Evolutionary conservation across 768 basidiomycete species (phyloP), one percentile per base, ranked within the genome.

Genomic region (Tylopilus plumbeoviolaceoides): DNA sequence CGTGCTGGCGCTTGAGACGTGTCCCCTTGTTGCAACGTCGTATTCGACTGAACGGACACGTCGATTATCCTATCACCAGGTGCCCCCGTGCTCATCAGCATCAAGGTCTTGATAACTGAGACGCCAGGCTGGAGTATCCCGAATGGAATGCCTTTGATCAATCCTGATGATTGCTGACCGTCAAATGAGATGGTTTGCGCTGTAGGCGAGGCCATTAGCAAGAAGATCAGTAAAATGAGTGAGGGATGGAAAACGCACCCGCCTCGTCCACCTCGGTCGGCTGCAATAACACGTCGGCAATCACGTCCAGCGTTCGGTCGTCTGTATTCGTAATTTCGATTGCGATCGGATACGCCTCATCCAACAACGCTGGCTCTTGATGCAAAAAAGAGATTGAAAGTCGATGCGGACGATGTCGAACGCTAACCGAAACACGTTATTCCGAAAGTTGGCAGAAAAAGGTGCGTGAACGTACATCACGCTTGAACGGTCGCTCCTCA

Each of bases 1-100:
- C 15, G 40, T 17, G 48, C 5, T 55, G 39, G 36, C 50, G 60
- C 46, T 1, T 59, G 30, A 7, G 51, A 7, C 3, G 31, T 1
- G 8, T 6, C 38, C 21, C 3, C 18, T 5, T 18, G 15, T 7
- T 12, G 39, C 25, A 38, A 35, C 7, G 44, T 49, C 23, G 78
- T 63, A 21, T 73, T 74, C 9, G 90, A 85, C 50, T 85, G 86
- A 33, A 95, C 72, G 0, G 91, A 93, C 33, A 95, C 73, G 63
- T 97, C 94, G 49, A 97, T 68, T 40, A 83, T 76, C 41, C 92
- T 80, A 48, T 88, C 81, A 2, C 88, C 90, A 1, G 80, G 72
- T 1, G 77, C 78, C 14, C 90, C 86, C 0, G 76, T 73, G 59
- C 79, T 83, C 38, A 74, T 69, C 33, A 95, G 72, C 59, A 77